Percentiles rank a stretch among this genome's conserved stretches.
Evolutionary conservation across 164 flowering plant genomes (phyloP).

Genomic region (Magnolia sinica): DNA sequence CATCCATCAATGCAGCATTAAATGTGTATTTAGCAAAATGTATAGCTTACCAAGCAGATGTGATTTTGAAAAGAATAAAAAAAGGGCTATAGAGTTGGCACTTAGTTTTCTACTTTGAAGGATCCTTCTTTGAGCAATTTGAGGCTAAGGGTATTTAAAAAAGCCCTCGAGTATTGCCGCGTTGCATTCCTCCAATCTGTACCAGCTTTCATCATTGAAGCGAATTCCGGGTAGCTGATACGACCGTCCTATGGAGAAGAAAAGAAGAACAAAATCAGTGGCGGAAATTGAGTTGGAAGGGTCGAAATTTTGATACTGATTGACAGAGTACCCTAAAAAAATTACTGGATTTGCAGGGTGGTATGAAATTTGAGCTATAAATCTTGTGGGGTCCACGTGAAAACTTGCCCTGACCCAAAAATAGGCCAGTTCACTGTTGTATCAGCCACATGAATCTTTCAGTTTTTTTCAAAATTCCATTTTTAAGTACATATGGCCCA

Average conservation of each 20-base stretch:
- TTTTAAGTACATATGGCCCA: too few species aligned
- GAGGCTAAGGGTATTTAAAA: constrained; percentile 66
- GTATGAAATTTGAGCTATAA: background rate
- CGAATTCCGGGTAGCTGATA: constrained; percentile 68
- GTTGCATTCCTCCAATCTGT: constrained; percentile 82
- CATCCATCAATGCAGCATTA: background rate
- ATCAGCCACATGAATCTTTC: too few species aligned
- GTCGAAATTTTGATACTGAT: background rate
- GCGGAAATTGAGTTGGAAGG: background rate
- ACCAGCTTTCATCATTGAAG: constrained; percentile 68
- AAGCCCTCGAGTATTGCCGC: constrained; percentile 71
- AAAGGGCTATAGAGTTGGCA: background rate
- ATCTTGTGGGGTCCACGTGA: background rate
- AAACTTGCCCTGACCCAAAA: background rate
- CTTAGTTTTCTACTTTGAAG: background rate
- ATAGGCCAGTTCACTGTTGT: background rate
- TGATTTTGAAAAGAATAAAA: too few species aligned
- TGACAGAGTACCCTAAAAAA: background rate
- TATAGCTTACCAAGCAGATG: background rate
- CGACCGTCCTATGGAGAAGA: constrained; percentile 59
- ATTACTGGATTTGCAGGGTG: too few species aligned
- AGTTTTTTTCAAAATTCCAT: too few species aligned
- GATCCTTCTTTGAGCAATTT: constrained; percentile 50
- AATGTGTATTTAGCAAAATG: background rate
- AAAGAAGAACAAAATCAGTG: background rate